These are phyloP conservation scores for Hsuehochloa calcarea DNA, from an alignment of 176 grass and related monocot species.

Conservation along the genomic window DNA sequence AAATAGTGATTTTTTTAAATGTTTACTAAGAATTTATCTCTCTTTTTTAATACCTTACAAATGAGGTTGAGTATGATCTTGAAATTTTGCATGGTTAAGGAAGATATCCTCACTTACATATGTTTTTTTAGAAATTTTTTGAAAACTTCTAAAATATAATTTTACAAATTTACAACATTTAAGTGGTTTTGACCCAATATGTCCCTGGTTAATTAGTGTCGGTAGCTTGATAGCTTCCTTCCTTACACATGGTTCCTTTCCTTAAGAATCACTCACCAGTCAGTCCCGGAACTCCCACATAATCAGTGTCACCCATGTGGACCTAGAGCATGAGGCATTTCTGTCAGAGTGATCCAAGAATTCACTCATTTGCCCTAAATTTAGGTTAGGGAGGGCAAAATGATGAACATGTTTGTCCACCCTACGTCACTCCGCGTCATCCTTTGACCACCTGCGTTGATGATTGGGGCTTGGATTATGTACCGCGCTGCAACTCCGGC, in stretches of 20 bases:
- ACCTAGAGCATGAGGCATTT: background rate
- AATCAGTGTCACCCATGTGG: conserved; percentile 13
- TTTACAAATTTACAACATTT: no score
- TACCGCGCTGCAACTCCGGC: background rate
- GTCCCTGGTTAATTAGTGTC: background rate
- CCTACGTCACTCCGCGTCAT: conserved; percentile 15
- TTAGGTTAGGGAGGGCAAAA: background rate
- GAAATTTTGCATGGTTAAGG: no score
- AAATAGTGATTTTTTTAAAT: no score
- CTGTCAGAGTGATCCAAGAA: conserved; percentile 16
- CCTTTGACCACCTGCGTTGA: background rate
- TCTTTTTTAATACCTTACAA: no score
- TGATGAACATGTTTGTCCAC: background rate
- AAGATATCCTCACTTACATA: no score
- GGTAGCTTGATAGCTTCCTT: background rate
- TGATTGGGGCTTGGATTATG: conserved; percentile 25
- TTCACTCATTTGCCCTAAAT: background rate
- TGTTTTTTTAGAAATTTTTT: no score
- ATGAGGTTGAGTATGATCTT: no score
- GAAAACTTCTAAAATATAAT: no score
- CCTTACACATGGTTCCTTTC: background rate
- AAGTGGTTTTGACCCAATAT: no score
- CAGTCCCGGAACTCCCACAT: background rate
- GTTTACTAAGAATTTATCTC: no score
- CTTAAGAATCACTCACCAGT: background rate